Conservation (phyloP, 345 rosid genomes). For the Gossypium ekmanianum region DNA sequence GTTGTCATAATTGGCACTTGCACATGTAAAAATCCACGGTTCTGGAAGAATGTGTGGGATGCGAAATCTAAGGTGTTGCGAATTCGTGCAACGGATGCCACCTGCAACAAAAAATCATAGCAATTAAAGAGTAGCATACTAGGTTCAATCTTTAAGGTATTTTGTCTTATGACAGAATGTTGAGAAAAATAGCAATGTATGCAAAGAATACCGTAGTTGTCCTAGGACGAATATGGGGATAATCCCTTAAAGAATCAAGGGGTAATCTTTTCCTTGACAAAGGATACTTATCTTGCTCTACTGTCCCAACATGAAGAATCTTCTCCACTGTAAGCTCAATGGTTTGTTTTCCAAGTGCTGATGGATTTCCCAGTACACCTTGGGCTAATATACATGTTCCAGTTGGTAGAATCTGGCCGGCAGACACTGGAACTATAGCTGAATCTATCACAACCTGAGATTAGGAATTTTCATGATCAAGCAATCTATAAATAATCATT, state of each 20-base stretch:
- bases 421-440: constrained; percentile 28
- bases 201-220: constrained; percentile 60
- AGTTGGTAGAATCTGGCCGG: constrained; percentile 38
- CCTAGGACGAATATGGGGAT: constrained; percentile 75
- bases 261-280: constrained; percentile 70
- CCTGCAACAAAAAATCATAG: constrained; percentile 36
- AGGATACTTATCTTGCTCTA: constrained; percentile 51
- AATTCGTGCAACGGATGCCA: constrained; percentile 69
- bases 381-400: constrained; percentile 75
- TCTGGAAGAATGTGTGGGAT: constrained; percentile 65
- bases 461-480: too few relatives aligned
- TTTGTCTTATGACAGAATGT: neutral
- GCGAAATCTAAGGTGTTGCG: constrained; percentile 62
- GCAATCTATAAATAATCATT: neutral
- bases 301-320: constrained; percentile 76
- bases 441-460: too few relatives aligned
- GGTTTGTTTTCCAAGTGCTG: constrained; percentile 29
- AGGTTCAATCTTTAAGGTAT: constrained; percentile 8
- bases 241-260: constrained; percentile 56
- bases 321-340: constrained; percentile 62
- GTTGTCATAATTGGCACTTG: constrained; percentile 78
- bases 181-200: constrained; percentile 1
- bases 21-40: constrained; percentile 60
- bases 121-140: neutral
- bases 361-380: constrained; percentile 45